Base-by-base conservation (phyloP, 805 yeast genomes). In the Yarrowia yakushimensis region DNA sequence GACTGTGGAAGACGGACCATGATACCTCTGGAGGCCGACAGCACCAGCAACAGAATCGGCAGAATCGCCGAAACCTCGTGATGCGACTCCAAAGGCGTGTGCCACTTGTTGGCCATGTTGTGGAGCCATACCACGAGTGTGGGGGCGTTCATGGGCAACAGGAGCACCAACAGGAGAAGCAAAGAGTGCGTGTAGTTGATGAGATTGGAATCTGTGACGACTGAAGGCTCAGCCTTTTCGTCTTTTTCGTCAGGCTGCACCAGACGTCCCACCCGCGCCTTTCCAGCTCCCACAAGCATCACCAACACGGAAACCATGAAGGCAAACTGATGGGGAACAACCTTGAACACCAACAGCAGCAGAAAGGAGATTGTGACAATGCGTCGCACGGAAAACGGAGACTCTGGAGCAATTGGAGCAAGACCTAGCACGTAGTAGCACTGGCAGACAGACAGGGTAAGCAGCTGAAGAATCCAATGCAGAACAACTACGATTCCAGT, bases 81-180 rank as follows among this genome's bases (percentile, higher is more conserved):
- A 71, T 90, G 96, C 0, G 96, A 86, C 8, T 88, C 82, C 69
- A 90, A 90, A 15, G 96, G 91, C 0, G 94, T 88, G 63, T 79
- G 82, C 96, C 96, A 90, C 67, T 80, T 82, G 20, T 90, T 80
- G 1, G 88, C 80, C 64, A 90, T 77, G 69, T 91, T 88, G 69
- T 89, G 96, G 33, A 88, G 75, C 78, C 91, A 90, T 1, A 91
- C 97, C 64, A 90, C 77, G 23, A 91, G 71, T 1, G 87, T 83
- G 0, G 97, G 97, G 0, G 85, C 77, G 68, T 87, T 87, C 22
- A 90, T 83, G 0, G 96, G 96, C 4, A 89, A 73, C 11, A 89
- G 78, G 86, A 96, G 87, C 13, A 88, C 65, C 86, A 90, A 82
- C 62, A 90, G 67, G 69, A 89, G 72, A 31, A 88, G 72, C 1